Evolutionary conservation across 257 asterid genomes (phyloP), one percentile per base, ranked within the genome.

Genomic region (Ocimum tenuiflorum): DNA sequence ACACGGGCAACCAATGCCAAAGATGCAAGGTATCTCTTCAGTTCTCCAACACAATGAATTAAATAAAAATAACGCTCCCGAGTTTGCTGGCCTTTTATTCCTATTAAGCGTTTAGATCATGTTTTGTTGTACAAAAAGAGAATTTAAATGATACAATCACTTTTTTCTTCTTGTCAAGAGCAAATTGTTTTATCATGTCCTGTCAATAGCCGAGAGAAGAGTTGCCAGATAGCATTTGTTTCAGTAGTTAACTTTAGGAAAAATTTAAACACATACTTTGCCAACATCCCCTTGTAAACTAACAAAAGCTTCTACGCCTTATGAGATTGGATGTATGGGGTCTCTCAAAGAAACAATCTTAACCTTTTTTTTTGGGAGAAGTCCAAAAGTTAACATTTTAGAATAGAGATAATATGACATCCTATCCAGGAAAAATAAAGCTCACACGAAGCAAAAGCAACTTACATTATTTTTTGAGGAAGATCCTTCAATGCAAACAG

Each of bases 401-500:
- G 6, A 42, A 66, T 35, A 14, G 33, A 51, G 49, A 57, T 22
- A 43, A 65, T 42, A 31, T 66, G n/a, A 41, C 38, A 19, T 10
- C 43, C 5, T 42, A 9, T 56, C 64, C 5, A 27, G 35, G 31
- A 12, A 35, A 56, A 43, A 33, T 33, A 63, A 41, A 53, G 46
- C 66, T 54, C 64, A 47, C 36, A 62, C 19, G 60, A 22, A 29
- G 69, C 27, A 23, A 41, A 67, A 69, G 54, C 68, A 75, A 67
- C 95, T 81, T 80, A 91, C 97, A 81, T 77, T 29, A 92, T 68
- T 54, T 77, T 88, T 63, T 81, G 85, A 3, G 96, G 95, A 54
- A 67, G 66, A 87, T 87, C 95, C 83, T 92, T 89, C 62, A 64
- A 22, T 14, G 99, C 79, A 73, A 92, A 92, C 46, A 89, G 80